A percentile compares a stretch with the other conserved stretches of the same genome.
phyloP scores from a whole-genome alignment of 75 land plant genomes.

The Cupressus sempervirens region DNA sequence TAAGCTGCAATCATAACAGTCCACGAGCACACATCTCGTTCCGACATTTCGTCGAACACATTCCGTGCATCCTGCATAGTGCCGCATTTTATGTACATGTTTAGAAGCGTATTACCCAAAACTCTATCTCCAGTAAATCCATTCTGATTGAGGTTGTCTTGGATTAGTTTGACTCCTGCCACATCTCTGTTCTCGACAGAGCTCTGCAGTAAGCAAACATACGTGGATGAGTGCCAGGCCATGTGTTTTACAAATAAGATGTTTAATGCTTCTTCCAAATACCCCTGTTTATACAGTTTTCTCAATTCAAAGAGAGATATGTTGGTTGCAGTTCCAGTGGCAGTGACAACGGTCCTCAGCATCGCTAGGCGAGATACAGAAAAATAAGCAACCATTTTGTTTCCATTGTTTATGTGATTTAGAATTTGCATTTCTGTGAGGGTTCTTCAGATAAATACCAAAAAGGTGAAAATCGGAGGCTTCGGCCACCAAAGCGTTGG shows the following conservation, averaged over 20 bases:
- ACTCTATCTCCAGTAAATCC: slow-evolving; percentile 1
- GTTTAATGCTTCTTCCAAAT: background rate
- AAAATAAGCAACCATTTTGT: background rate
- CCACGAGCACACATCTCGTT: slow-evolving; percentile 19
- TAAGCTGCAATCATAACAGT: slow-evolving; percentile 17
- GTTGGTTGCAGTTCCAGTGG: background rate
- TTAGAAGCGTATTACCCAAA: background rate
- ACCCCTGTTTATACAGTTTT: background rate
- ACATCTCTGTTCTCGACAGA: background rate
- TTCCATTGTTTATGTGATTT: background rate
- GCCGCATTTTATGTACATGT: slow-evolving; percentile 8
- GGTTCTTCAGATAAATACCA: background rate
- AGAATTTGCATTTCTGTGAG: background rate
- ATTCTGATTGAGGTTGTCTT: background rate
- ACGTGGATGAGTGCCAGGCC: background rate
- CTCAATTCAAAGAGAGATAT: background rate
- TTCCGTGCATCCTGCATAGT: background rate
- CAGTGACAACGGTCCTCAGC: background rate
- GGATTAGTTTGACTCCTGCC: background rate
- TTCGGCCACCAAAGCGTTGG: background rate
- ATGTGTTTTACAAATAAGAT: background rate
- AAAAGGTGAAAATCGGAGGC: background rate
- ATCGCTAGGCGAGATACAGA: background rate
- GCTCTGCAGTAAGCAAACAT: background rate
- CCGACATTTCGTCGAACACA: background rate